Evolutionary conservation across 192 early-diverging fungal genomes (phyloP).

Genomic region (Borealophlyctis nickersoniae): DNA sequence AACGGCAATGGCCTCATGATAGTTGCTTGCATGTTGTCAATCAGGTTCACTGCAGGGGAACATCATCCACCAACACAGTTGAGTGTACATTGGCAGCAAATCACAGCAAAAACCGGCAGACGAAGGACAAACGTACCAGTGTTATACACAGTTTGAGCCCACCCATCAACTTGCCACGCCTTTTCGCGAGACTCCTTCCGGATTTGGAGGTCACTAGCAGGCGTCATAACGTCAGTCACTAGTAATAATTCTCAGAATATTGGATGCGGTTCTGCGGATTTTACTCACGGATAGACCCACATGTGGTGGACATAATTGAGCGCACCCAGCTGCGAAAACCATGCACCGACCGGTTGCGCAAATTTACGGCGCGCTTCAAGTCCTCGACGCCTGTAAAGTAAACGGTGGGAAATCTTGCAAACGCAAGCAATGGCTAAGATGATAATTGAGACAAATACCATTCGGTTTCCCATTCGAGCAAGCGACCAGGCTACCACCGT

Average conservation of each 20-base stretch:
- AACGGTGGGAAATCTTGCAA: neutral
- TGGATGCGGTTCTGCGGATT: neutral
- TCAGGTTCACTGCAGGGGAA: slow-evolving; percentile 60
- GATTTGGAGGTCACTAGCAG: slow-evolving; percentile 69
- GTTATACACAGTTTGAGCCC: slow-evolving; percentile 88
- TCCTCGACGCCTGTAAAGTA: slow-evolving; percentile 63
- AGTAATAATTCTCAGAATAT: neutral
- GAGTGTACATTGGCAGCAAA: neutral
- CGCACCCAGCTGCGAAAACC: slow-evolving; percentile 89
- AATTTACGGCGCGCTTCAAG: slow-evolving; percentile 83
- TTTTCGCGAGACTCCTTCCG: slow-evolving; percentile 88
- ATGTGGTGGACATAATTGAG: slow-evolving; percentile 90
- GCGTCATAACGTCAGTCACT: neutral
- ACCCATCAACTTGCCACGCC: slow-evolving; percentile 91
- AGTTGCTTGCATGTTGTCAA: slow-evolving; percentile 75
- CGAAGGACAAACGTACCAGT: slow-evolving; percentile 63
- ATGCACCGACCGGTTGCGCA: slow-evolving; percentile 91
- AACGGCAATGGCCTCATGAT: slow-evolving; percentile 75
- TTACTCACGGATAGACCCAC: slow-evolving; percentile 79
- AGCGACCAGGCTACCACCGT: slow-evolving; percentile 71
- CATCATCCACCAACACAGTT: neutral
- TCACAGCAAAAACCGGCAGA: neutral
- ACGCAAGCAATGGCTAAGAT: neutral
- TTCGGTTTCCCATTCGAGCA: slow-evolving; percentile 91
- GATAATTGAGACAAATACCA: slow-evolving; percentile 49